These are phyloP conservation scores for Thermothielavioides terrestris DNA, from an alignment of 495 filamentous ascomycete genomes.

Conservation along the genomic window DNA sequence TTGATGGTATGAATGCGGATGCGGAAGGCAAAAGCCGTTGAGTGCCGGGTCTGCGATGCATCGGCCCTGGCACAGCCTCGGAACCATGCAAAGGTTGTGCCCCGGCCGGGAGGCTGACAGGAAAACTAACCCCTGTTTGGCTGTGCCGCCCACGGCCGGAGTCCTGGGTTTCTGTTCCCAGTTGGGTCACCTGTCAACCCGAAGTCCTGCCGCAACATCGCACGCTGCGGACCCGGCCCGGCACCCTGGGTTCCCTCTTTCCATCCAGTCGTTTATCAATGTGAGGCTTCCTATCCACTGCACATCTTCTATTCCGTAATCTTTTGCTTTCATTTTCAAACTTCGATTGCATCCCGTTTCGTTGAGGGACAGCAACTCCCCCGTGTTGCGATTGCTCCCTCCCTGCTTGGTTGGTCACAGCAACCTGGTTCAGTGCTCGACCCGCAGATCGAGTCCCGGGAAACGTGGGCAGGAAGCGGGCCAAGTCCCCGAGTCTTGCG, in stretches of 20 bases:
- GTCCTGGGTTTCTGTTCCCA: slow-evolving; percentile 1
- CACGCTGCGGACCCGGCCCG: background rate
- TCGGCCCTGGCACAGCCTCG: slow-evolving; percentile 14
- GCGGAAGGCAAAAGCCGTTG: too few species aligned
- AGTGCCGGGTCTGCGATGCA: too few species aligned
- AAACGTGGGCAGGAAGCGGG: slow-evolving; percentile 13
- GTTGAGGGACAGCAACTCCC: background rate
- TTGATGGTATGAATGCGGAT: too few species aligned
- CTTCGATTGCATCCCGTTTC: background rate
- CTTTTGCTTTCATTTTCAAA: background rate
- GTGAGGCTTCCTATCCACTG: background rate
- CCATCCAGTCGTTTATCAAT: background rate
- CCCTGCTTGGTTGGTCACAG: background rate
- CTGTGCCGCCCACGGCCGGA: background rate
- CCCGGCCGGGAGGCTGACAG: slow-evolving; percentile 4
- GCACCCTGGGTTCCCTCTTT: slow-evolving; percentile 12
- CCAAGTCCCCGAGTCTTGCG: slow-evolving; percentile 22
- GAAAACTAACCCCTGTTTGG: slow-evolving; percentile 12
- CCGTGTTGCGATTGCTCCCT: background rate
- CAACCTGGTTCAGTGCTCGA: background rate
- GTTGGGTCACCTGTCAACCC: slow-evolving; percentile 2
- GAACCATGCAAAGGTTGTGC: background rate
- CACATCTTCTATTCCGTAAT: too few species aligned
- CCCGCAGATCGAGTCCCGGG: slow-evolving; percentile 3
- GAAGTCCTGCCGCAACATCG: background rate